phyloP scores from a whole-genome alignment of 148 eudicot genomes.

The Amaranthus hypochondriacus region DNA sequence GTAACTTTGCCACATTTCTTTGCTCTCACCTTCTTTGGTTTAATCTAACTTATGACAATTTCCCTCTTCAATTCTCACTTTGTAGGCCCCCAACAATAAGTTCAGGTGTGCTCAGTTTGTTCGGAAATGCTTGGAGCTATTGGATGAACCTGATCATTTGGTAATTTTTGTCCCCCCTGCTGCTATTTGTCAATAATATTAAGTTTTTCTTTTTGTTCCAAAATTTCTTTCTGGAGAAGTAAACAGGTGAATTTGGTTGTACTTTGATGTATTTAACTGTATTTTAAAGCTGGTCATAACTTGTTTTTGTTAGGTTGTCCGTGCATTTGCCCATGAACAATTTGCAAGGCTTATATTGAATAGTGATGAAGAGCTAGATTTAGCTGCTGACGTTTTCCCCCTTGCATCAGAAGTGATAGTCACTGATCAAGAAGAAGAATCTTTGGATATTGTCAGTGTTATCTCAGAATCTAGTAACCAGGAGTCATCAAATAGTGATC shows the following conservation, averaged over 20 bases:
- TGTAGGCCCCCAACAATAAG: constrained; percentile 60
- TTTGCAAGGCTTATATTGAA: constrained; percentile 86
- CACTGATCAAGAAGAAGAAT: constrained; percentile 65
- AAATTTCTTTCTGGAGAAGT: background rate
- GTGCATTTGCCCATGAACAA: constrained; percentile 97
- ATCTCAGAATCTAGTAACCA: constrained; percentile 49
- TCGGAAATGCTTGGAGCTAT: constrained; percentile 74
- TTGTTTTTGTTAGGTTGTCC: constrained; percentile 55
- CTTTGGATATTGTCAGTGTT: constrained; percentile 55
- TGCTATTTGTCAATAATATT: background rate
- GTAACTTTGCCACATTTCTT: background rate
- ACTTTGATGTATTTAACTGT: background rate
- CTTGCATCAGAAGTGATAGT: constrained; percentile 51
- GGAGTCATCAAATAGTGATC: constrained; percentile 33
- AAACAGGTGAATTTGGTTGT: background rate
- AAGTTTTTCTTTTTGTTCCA: background rate
- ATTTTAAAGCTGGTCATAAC: constrained; percentile 30
- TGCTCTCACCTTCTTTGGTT: constrained; percentile 3
- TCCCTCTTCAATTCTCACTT: constrained; percentile 21
- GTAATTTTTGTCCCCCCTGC: constrained; percentile 29
- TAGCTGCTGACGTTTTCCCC: constrained; percentile 57
- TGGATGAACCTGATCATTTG: constrained; percentile 91
- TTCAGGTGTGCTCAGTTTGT: constrained; percentile 77
- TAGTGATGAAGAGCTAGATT: constrained; percentile 57
- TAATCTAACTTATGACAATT: background rate